These are phyloP conservation scores for Fagus crenata DNA, from an alignment of 306 rosid species.

Conservation along the genomic window DNA sequence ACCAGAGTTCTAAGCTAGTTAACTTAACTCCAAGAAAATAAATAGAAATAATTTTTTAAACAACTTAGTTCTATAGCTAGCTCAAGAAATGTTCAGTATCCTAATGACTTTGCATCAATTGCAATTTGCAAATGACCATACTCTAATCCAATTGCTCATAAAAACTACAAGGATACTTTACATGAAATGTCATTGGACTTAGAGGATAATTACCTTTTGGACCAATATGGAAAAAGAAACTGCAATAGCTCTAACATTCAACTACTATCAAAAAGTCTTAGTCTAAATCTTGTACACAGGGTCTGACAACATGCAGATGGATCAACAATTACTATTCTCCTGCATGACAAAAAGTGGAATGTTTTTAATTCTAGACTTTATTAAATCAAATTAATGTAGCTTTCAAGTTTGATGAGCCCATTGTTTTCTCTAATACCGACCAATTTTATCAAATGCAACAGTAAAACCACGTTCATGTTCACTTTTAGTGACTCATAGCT, in stretches of 20 bases:
- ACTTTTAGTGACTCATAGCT: not conserved
- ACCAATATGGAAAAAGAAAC: conserved; percentile 45
- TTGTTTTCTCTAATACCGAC: too few relatives aligned
- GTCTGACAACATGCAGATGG: conserved; percentile 70
- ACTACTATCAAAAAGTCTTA: conserved; percentile 64
- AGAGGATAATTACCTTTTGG: conserved; percentile 57
- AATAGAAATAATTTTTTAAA: too few relatives aligned
- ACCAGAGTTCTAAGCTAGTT: too few relatives aligned
- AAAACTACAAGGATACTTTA: conserved; percentile 42
- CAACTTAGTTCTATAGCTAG: too few relatives aligned
- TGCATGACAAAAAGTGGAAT: conserved; percentile 72
- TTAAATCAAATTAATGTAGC: too few relatives aligned
- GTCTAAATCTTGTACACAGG: conserved; percentile 60
- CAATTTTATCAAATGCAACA: too few relatives aligned
- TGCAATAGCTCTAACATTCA: conserved; percentile 46
- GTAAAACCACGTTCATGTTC: too few relatives aligned
- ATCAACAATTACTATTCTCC: conserved; percentile 48
- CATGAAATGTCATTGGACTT: conserved; percentile 43
- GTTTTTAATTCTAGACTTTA: conserved; percentile 60
- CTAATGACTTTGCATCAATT: too few relatives aligned
- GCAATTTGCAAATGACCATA: not conserved
- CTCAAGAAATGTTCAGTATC: too few relatives aligned
- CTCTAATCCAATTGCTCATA: not conserved
- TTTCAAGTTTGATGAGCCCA: too few relatives aligned
- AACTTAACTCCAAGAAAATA: too few relatives aligned